Percentiles rank a stretch among this genome's conserved stretches.
These are phyloP conservation scores for Exserohilum rostratum DNA, from an alignment of 2,329 filamentous ascomycete genomes.

Conservation along the genomic window DNA sequence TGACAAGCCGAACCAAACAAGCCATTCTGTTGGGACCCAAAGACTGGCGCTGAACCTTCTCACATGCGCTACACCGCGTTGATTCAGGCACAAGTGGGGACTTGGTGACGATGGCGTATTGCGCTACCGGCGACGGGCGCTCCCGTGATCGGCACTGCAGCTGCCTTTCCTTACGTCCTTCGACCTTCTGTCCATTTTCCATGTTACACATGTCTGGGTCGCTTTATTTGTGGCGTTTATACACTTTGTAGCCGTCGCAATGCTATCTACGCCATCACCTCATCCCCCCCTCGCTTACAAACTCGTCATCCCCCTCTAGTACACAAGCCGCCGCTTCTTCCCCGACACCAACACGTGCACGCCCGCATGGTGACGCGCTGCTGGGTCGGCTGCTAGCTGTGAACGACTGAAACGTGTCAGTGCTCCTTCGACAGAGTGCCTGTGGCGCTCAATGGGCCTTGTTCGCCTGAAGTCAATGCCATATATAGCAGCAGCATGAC, in stretches of 20 bases:
- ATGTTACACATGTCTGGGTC: neutral
- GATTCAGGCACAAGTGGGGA: slow-evolving; percentile 3
- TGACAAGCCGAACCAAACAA: no score
- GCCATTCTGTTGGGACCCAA: neutral
- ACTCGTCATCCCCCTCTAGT: no score
- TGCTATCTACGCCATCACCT: neutral
- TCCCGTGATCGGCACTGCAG: slow-evolving; percentile 25
- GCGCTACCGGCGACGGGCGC: slow-evolving; percentile 19
- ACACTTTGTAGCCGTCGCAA: neutral
- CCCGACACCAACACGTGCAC: neutral
- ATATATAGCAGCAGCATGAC: slow-evolving; percentile 10
- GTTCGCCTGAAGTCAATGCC: neutral
- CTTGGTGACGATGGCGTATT: slow-evolving; percentile 5
- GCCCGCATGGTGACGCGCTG: neutral
- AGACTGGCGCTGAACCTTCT: neutral
- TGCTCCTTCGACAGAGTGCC: slow-evolving; percentile 1
- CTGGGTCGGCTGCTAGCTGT: slow-evolving; percentile 2
- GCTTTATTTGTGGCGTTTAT: neutral
- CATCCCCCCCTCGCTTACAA: neutral
- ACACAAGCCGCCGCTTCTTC: no score
- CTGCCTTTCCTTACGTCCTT: neutral
- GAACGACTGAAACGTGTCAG: slow-evolving; percentile 6
- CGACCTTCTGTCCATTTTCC: neutral
- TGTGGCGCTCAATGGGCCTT: neutral
- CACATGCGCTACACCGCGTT: neutral